Conservation (phyloP, 129 eudicot species). For the Heracleum sosnowskyi region DNA sequence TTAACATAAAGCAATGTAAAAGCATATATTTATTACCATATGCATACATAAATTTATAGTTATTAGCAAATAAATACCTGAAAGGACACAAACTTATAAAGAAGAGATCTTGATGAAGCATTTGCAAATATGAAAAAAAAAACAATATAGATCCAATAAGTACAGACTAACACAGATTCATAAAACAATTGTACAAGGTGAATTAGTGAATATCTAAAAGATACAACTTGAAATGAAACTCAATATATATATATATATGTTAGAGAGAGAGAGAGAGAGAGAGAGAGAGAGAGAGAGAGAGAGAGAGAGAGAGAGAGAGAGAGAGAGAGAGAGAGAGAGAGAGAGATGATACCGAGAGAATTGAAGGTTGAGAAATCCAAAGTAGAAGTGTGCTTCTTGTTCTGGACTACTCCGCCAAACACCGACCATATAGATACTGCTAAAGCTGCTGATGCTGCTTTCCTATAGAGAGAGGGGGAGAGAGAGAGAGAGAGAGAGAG, state of each 20-base stretch:
- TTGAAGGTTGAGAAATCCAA: neutral
- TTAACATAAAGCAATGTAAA: neutral
- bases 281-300: too few species aligned
- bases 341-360: neutral
- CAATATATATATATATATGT: neutral
- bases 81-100: neutral
- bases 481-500: neutral
- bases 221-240: neutral
- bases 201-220: neutral
- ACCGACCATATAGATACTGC: neutral
- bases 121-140: neutral
- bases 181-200: constrained; percentile 18
- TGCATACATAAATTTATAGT: neutral
- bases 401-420: neutral
- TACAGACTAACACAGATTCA: constrained; percentile 15
- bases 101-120: constrained; percentile 22
- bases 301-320: neutral
- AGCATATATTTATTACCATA: neutral
- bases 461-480: too few species aligned
- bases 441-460: neutral
- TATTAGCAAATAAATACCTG: neutral
- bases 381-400: neutral
- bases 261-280: too few species aligned
- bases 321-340: neutral
- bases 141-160: constrained; percentile 31